Base-by-base conservation (phyloP, 371 early-diverging fungal genomes). In the Furculomyces boomerangus region DNA sequence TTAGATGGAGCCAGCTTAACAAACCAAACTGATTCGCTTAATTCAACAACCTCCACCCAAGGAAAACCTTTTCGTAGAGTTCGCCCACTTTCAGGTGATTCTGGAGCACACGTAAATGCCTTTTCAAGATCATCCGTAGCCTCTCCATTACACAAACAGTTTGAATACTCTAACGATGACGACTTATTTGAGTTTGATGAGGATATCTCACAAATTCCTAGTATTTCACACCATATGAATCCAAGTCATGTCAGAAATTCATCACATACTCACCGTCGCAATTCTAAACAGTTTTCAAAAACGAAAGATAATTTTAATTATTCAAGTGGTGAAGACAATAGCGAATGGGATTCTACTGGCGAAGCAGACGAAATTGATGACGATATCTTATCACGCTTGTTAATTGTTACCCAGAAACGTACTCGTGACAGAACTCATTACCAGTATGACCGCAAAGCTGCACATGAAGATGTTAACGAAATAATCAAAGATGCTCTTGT, bases 401-500 rank as follows among this genome's bases (percentile, higher is more conserved):
- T 93, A 71, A 89, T 93, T 71, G 91, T 93, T 47, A 90, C 93
- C 30, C 90, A 87, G 66, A 81, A 81, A 56, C 70, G 67, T 20
- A 80, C 79, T 40, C 72, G 74, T 54, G 88, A 87, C 51, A 75
- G 79, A 50, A 67, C 79, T 1, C 84, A 84, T 56, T 70, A 74
- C 41, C 74, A 79, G 26, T 84, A 74, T 61, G 87, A 88, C 60
- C 83, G 93, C 59, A 78, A 83, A 62, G 74, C 81, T 30, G 78
- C 81, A 73, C 83, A 86, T 56, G 86, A 84, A 49, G 95, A 94
- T 30, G 76, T 92, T 52, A 74, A 79, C 30, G 88, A 92, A 29
- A 88, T 90, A 70, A 94, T 94, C 70, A 94, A 85, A 64, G 93
- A 94, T 64, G 95, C 93, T 2, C 73, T 94, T 30, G 84, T 84